Base-by-base conservation (phyloP, 371 early-diverging fungal genomes). In the Phascolomyces articulosus region DNA sequence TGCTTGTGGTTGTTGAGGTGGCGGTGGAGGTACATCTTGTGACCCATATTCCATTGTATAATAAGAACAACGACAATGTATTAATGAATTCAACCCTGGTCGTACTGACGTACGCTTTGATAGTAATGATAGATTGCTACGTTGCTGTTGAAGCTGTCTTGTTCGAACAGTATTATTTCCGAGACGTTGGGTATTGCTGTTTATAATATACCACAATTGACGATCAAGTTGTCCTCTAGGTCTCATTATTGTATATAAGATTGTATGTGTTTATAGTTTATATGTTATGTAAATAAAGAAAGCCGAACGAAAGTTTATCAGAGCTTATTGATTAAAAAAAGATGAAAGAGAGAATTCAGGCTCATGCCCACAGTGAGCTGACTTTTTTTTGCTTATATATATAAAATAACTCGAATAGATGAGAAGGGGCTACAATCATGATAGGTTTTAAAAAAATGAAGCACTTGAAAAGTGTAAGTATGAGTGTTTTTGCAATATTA, bases 1-100 rank as follows among this genome's bases (percentile, higher is more conserved):
- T 15, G 55, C 18, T 21, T 55, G 10, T 20, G 2, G 57, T 40
- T 18, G 57, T 40, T 18, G 57, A 2, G 34, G 57, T 40, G 57
- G 40, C 23, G 57, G 40, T n/a, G 57, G 34, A 6, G 40, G 11
- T 7, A 21, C 57, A 40, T 31, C 57, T 40, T 57, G 40, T 57
- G 57, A 60, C 18, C 58, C 51, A n/a, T 51, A 51, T 23, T 51
- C 51, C 51, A 51, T 51, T 11, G 51, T 51, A 24, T 51, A 24
- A 24, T 51, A 51, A 24, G 26, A 51, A n/a, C 11, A 24, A 3
- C 51, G 51, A 51, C 26, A 24, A 4, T 11, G 51, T 8, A 23
- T 51, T 15, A 51, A 51, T 24, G 51, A 20, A 4, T 24, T 51
- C 1, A 24, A 10, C 23, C 23, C 23, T 11, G 21, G 51, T 24